phyloP scores from a whole-genome alignment of 2,329 filamentous ascomycete genomes.

The Colletotrichum eleusines region DNA sequence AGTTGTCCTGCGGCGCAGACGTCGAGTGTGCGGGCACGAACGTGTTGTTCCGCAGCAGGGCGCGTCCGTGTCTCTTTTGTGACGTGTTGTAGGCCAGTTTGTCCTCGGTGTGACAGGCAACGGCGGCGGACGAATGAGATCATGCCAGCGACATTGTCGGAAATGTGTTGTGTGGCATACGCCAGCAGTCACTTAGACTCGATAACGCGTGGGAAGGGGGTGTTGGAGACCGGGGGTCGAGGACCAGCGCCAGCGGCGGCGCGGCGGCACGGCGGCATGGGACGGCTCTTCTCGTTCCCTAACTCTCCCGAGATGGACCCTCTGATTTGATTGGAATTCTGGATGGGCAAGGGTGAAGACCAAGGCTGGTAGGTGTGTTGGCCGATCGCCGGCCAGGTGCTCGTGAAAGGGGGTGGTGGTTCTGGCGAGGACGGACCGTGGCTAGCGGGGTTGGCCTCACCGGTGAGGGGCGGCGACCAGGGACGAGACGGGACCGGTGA shows the following conservation, averaged over 20 bases:
- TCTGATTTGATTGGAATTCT: neutral
- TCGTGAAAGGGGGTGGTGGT: conserved; percentile 14
- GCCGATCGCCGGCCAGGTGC: conserved; percentile 6
- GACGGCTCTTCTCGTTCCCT: conserved; percentile 37
- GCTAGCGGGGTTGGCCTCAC: conserved; percentile 35
- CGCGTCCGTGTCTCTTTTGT: conserved; percentile 4
- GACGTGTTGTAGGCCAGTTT: conserved; percentile 28
- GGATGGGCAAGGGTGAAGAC: neutral
- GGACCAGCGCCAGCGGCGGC: conserved; percentile 6
- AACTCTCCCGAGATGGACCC: conserved; percentile 30
- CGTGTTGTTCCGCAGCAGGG: neutral
- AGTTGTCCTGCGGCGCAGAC: conserved; percentile 8
- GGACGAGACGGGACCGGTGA: conserved; percentile 41
- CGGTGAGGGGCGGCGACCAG: conserved; percentile 39
- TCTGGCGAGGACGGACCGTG: conserved; percentile 14
- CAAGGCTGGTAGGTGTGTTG: neutral
- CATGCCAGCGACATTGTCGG: conserved; percentile 34
- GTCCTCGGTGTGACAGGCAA: conserved; percentile 26
- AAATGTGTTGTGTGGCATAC: conserved; percentile 15
- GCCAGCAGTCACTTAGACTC: neutral
- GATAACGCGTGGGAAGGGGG: neutral
- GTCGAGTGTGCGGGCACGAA: neutral
- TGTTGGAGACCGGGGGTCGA: neutral
- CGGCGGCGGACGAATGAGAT: conserved; percentile 21
- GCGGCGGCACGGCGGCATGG: conserved; percentile 27